These are phyloP conservation scores for Fusarium sp. DNA, from an alignment of 2,329 filamentous ascomycete genomes.

Conservation along the genomic window DNA sequence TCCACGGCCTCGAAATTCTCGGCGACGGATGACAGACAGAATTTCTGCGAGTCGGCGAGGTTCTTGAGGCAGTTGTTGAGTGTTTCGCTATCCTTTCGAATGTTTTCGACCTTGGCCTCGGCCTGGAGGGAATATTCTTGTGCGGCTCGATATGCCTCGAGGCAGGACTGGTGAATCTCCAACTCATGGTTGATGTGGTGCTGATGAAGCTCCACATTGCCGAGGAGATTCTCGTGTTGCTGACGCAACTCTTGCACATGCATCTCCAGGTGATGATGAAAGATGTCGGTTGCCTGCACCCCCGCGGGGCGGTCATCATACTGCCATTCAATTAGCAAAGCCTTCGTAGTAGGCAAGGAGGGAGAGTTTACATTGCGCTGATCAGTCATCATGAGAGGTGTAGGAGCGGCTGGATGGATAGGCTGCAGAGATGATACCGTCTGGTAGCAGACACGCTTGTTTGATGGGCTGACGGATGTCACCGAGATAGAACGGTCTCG, in stretches of 20 bases:
- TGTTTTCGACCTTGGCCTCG: background rate
- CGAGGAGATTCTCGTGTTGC: background rate
- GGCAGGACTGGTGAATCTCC: background rate
- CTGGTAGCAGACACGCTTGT: background rate
- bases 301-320: background rate
- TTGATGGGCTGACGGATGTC: background rate
- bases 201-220: background rate
- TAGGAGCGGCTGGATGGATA: background rate
- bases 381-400: background rate
- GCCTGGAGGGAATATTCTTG: background rate
- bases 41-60: background rate
- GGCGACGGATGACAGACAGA: background rate
- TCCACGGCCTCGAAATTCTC: background rate
- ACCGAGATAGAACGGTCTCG: background rate
- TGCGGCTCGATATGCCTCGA: background rate
- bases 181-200: background rate
- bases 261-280: background rate
- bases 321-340: background rate
- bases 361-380: background rate
- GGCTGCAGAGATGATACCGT: background rate
- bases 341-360: rapidly evolving
- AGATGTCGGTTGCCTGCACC: background rate
- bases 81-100: background rate
- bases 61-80: background rate
- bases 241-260: background rate